These are phyloP conservation scores for Colletotrichum sidae DNA, from an alignment of 2,329 filamentous ascomycete genomes.

Conservation along the genomic window DNA sequence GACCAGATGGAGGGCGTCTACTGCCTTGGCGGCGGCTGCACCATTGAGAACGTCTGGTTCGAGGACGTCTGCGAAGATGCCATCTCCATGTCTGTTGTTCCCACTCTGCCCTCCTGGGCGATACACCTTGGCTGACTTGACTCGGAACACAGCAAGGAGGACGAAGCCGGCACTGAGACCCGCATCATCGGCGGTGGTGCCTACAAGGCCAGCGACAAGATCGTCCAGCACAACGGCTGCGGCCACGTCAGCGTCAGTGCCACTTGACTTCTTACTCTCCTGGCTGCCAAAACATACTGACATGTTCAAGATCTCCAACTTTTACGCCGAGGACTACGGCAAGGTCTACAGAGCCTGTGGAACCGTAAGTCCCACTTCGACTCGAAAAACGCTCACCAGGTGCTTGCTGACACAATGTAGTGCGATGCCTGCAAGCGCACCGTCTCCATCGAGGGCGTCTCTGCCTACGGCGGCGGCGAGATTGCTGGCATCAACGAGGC, in stretches of 20 bases:
- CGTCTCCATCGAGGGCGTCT: conserved; percentile 54
- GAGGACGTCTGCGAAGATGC: conserved; percentile 44
- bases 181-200: conserved; percentile 54
- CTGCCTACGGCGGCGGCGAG: conserved; percentile 52
- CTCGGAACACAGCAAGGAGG: conserved; percentile 24
- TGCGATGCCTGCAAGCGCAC: conserved; percentile 52
- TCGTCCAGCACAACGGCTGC: conserved; percentile 61
- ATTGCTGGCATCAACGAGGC: conserved; percentile 57
- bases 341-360: conserved; percentile 50
- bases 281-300: background rate
- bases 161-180: conserved; percentile 32
- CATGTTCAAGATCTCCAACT: conserved; percentile 47
- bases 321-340: conserved; percentile 59
- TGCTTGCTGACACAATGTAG: background rate
- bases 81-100: conserved; percentile 39
- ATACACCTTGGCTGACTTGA: background rate
- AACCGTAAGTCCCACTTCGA: conserved; percentile 30
- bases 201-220: conserved; percentile 56
- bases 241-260: conserved; percentile 51
- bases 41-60: conserved; percentile 43
- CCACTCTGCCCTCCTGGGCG: background rate
- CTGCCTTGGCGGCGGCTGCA: conserved; percentile 43
- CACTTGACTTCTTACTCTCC: too few relatives aligned
- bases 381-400: conserved; percentile 8
- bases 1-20: conserved; percentile 45